phyloP scores from a whole-genome alignment of 1,284 basidiomycete genomes.

The Cystobasidium pallidum region DNA sequence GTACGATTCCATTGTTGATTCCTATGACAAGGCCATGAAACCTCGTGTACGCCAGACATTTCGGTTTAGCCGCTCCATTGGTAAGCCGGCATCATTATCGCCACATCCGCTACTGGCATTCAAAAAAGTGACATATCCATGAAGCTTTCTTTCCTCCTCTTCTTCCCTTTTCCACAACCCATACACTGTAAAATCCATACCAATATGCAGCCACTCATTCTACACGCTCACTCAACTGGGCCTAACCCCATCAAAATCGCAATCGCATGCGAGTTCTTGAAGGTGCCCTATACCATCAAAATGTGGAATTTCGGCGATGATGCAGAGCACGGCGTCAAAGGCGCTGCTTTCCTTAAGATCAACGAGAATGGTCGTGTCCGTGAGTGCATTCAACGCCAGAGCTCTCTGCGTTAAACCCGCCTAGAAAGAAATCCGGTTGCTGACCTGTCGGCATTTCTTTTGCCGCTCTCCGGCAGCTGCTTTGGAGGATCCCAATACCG shows the following conservation, averaged over 20 bases:
- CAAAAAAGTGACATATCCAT: not conserved
- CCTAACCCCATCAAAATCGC: conserved; percentile 24
- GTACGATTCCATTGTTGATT: too few species aligned
- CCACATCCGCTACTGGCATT: not conserved
- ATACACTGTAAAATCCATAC: not conserved
- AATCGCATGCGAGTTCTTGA: conserved; percentile 21
- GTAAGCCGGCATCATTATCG: not conserved
- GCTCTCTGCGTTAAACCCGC: not conserved
- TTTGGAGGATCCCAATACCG: conserved; percentile 19
- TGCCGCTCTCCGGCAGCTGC: conserved; percentile 6
- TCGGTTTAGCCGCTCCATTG: not conserved
- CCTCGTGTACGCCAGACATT: not conserved
- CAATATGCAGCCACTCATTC: conserved; percentile 9
- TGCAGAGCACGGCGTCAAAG: conserved; percentile 18
- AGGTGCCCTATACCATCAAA: conserved; percentile 6
- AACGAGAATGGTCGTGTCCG: conserved; percentile 23
- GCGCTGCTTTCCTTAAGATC: conserved; percentile 10
- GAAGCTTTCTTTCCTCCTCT: not conserved
- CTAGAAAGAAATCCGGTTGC: not conserved
- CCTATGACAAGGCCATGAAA: too few species aligned
- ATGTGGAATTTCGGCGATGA: conserved; percentile 18
- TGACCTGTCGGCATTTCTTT: not conserved
- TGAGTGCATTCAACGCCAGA: not conserved
- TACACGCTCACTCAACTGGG: conserved; percentile 12
- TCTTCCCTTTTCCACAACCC: not conserved